phyloP scores from a whole-genome alignment of 129 eudicot species.

The Erigeron canadensis region DNA sequence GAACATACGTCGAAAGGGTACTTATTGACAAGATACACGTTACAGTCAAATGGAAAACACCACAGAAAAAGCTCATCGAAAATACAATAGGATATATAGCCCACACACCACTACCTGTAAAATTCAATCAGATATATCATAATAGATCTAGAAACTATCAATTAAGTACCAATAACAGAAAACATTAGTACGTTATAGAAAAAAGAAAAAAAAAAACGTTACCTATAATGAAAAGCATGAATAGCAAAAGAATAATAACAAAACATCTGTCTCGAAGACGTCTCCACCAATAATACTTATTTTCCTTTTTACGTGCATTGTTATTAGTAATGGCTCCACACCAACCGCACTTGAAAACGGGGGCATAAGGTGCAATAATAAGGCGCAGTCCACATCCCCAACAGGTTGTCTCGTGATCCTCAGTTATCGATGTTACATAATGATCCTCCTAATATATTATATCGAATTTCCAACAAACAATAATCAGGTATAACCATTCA shows the following conservation, averaged over 20 bases:
- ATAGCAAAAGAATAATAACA: slow-evolving; percentile 57
- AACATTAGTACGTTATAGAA: too few relatives aligned
- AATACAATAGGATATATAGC: slow-evolving; percentile 72
- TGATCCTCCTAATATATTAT: slow-evolving; percentile 53
- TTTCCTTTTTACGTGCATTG: slow-evolving; percentile 50
- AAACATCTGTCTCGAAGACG: slow-evolving; percentile 82
- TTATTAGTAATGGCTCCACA: slow-evolving; percentile 94
- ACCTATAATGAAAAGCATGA: slow-evolving; percentile 81
- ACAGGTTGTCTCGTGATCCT: slow-evolving; percentile 67
- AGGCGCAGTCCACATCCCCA: slow-evolving; percentile 98
- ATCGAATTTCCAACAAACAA: too few relatives aligned
- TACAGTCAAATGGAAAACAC: slow-evolving; percentile 45
- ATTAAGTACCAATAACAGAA: too few relatives aligned
- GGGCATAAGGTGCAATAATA: slow-evolving; percentile 67
- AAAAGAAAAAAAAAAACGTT: slow-evolving; percentile 25
- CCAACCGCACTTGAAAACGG: slow-evolving; percentile 89
- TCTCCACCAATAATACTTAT: slow-evolving; percentile 63
- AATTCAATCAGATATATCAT: slow-evolving; percentile 4
- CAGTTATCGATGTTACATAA: slow-evolving; percentile 38
- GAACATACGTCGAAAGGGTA: slow-evolving; percentile 60
- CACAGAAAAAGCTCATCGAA: slow-evolving; percentile 53
- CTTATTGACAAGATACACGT: slow-evolving; percentile 49
- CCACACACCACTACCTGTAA: slow-evolving; percentile 90
- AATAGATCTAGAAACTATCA: not conserved
- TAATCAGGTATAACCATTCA: too few relatives aligned